Percentiles rank a stretch among this genome's conserved stretches.
Conservation (phyloP, 2,329 filamentous ascomycete species). For the Botrytis porri region DNA sequence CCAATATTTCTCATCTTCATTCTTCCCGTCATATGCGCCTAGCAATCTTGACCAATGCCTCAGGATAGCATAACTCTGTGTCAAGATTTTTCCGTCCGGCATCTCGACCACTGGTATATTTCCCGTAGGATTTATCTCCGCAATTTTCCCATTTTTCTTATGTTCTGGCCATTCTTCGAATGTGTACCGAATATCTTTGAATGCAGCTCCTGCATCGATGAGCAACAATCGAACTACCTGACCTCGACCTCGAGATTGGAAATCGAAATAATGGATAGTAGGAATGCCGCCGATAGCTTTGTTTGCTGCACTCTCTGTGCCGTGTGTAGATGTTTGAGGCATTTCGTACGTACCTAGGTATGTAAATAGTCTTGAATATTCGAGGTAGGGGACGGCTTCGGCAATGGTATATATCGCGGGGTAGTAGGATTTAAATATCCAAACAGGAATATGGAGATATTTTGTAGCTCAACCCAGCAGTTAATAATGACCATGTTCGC, state of each 20-base stretch:
- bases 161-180: conserved; percentile 36
- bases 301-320: conserved; percentile 33
- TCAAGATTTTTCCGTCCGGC: conserved; percentile 36
- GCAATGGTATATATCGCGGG: neutral
- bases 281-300: conserved; percentile 38
- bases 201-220: conserved; percentile 37
- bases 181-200: conserved; percentile 36
- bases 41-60: conserved; percentile 35
- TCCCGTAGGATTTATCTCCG: conserved; percentile 32
- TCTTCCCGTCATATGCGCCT: conserved; percentile 35
- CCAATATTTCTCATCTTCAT: conserved; percentile 38
- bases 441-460: neutral
- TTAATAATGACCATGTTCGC: neutral
- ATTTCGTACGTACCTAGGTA: neutral
- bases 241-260: conserved; percentile 36
- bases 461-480: neutral
- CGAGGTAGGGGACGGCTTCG: neutral
- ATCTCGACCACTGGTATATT: conserved; percentile 36
- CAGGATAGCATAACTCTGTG: conserved; percentile 38
- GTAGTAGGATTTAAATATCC: neutral
- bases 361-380: neutral
- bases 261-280: conserved; percentile 38
- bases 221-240: conserved; percentile 36
- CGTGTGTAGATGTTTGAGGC: conserved; percentile 18
- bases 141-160: conserved; percentile 30